Percentiles rank a stretch among this genome's conserved stretches.
These are phyloP conservation scores for Claviceps pusilla DNA, from an alignment of 2,329 filamentous ascomycete genomes.

Conservation along the genomic window DNA sequence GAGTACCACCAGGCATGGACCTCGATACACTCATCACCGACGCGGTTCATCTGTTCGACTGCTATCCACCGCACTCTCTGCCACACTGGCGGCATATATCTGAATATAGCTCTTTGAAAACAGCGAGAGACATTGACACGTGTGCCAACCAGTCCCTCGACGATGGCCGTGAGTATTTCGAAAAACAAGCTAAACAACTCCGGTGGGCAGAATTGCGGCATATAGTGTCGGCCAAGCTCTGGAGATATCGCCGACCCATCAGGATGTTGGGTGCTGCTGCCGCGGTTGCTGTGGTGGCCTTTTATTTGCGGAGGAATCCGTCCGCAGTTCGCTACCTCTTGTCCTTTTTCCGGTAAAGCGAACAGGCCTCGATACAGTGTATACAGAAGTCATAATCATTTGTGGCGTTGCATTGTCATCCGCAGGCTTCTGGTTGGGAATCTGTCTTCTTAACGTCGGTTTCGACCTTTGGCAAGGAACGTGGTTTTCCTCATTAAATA, in stretches of 20 bases:
- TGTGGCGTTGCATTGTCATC: background rate
- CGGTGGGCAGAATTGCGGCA: conserved; percentile 40
- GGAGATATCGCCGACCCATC: conserved; percentile 51
- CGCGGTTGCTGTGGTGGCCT: conserved; percentile 50
- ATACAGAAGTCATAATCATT: background rate
- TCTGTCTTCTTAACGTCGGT: background rate
- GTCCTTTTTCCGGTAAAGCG: conserved; percentile 11
- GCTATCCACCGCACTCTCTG: conserved; percentile 58
- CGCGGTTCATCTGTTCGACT: conserved; percentile 47
- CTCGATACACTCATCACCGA: conserved; percentile 60
- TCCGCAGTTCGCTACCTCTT: conserved; percentile 13
- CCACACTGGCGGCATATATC: conserved; percentile 61
- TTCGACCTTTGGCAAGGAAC: background rate
- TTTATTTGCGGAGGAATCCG: conserved; percentile 46
- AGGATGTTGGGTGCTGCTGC: conserved; percentile 49
- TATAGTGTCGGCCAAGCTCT: conserved; percentile 25
- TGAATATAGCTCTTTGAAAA: conserved; percentile 68
- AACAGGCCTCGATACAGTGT: background rate
- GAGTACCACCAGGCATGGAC: conserved; percentile 67
- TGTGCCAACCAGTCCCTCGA: conserved; percentile 41
- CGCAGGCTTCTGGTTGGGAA: background rate
- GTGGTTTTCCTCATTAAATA: background rate
- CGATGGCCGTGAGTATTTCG: conserved; percentile 54
- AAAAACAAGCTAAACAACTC: conserved; percentile 59
- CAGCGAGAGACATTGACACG: conserved; percentile 41